phyloP scores from a whole-genome alignment of 805 yeast genomes.

The Ogataea populi-albae region DNA sequence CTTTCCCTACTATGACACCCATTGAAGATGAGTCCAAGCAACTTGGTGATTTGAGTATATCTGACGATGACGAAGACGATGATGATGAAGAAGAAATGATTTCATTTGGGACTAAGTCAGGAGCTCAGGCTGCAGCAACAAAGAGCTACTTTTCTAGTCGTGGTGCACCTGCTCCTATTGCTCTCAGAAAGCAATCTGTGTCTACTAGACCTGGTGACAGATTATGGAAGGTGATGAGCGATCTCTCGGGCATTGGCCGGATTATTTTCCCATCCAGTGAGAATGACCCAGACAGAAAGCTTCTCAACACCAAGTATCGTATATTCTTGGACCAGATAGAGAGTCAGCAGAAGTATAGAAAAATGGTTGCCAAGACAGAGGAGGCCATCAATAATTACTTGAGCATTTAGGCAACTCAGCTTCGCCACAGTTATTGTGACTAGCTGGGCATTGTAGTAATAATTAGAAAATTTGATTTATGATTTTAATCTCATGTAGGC shows the following conservation, averaged over 20 bases:
- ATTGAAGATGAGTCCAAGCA: slow-evolving; percentile 34
- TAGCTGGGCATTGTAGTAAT: too few species aligned
- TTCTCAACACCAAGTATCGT: slow-evolving; percentile 77
- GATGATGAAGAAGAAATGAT: slow-evolving; percentile 45
- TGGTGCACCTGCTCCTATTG: slow-evolving; percentile 4
- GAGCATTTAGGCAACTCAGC: too few species aligned
- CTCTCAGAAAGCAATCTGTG: slow-evolving; percentile 1
- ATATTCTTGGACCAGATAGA: slow-evolving; percentile 85
- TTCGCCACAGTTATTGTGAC: too few species aligned
- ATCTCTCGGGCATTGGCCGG: slow-evolving; percentile 78
- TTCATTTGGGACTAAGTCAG: slow-evolving; percentile 58
- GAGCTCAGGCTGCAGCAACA: slow-evolving; percentile 51
- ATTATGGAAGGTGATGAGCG: slow-evolving; percentile 85
- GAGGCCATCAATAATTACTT: slow-evolving; percentile 30
- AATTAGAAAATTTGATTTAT: too few species aligned
- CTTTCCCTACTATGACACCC: slow-evolving; percentile 48
- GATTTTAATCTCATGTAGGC: too few species aligned
- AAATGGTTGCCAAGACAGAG: slow-evolving; percentile 53
- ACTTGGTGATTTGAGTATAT: slow-evolving; percentile 19
- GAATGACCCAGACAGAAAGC: slow-evolving; percentile 60
- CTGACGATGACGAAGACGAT: slow-evolving; percentile 23
- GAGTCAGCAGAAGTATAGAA: slow-evolving; percentile 75
- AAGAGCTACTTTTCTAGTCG: slow-evolving; percentile 36
- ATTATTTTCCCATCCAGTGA: slow-evolving; percentile 66
- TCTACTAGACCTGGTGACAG: slow-evolving; percentile 48